A percentile compares a stretch with the other conserved stretches of the same genome.
phyloP scores from a whole-genome alignment of 345 rosid genomes.

The Salix purpurea region DNA sequence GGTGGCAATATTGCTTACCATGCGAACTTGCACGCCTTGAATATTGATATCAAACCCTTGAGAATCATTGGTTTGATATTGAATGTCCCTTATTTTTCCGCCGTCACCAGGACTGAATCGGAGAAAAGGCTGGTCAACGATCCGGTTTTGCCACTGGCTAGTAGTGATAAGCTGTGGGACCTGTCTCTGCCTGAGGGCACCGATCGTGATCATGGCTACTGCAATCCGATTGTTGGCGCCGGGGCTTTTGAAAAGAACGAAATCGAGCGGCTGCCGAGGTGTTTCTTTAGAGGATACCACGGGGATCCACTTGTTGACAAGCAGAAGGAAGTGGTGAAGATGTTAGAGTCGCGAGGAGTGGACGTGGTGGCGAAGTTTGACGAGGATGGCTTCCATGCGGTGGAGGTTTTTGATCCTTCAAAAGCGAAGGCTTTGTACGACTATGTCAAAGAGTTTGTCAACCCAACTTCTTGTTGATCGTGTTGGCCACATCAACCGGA shows the following conservation, averaged over 20 bases:
- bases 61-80: constrained; percentile 61
- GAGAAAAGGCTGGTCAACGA: constrained; percentile 52
- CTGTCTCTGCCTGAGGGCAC: constrained; percentile 58
- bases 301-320: constrained; percentile 72
- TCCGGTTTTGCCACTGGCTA: constrained; percentile 45
- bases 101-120: constrained; percentile 52
- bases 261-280: constrained; percentile 48
- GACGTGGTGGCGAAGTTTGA: constrained; percentile 41
- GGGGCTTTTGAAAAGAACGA: constrained; percentile 26
- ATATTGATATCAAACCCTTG: constrained; percentile 43
- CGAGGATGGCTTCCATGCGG: constrained; percentile 60
- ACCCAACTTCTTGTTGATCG: neutral
- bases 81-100: constrained; percentile 61
- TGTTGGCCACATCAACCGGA: too few species aligned
- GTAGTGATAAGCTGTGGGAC: constrained; percentile 55
- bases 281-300: constrained; percentile 47
- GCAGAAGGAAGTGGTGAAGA: constrained; percentile 55
- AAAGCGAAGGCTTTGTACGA: constrained; percentile 38
- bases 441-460: constrained; percentile 35
- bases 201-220: constrained; percentile 69
- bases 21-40: constrained; percentile 44
- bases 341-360: constrained; percentile 54
- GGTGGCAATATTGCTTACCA: constrained; percentile 74
- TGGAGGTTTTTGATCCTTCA: constrained; percentile 52
- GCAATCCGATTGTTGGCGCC: constrained; percentile 40